These are phyloP conservation scores for Hyphopichia homilentoma DNA, from an alignment of 805 yeast genomes.

Conservation along the genomic window DNA sequence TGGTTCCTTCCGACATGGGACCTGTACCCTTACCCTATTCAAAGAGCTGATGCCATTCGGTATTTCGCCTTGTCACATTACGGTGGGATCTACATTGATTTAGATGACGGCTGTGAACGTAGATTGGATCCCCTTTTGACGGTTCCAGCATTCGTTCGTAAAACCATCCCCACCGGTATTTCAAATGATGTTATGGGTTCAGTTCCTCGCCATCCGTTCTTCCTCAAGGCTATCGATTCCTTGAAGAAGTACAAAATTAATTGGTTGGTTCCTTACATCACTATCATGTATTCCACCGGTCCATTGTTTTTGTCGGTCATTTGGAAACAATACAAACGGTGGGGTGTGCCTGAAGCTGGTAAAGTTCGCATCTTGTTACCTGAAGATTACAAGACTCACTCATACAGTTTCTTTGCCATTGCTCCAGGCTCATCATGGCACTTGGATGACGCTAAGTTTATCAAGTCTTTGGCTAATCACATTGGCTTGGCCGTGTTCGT, in stretches of 20 bases:
- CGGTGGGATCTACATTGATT: slow-evolving; percentile 88
- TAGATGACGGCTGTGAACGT: slow-evolving; percentile 85
- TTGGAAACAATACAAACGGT: slow-evolving; percentile 83
- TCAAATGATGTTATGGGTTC: slow-evolving; percentile 93
- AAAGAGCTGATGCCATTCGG: slow-evolving; percentile 87
- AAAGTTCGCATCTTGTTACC: slow-evolving; percentile 71
- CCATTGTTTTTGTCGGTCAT: slow-evolving; percentile 82
- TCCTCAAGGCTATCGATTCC: slow-evolving; percentile 62
- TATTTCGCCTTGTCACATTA: slow-evolving; percentile 79
- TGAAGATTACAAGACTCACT: slow-evolving; percentile 59
- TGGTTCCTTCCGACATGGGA: slow-evolving; percentile 86
- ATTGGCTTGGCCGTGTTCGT: slow-evolving; percentile 65
- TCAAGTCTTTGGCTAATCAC: slow-evolving; percentile 71
- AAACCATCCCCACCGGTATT: slow-evolving; percentile 86
- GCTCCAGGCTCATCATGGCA: slow-evolving; percentile 93
- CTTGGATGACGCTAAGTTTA: slow-evolving; percentile 76
- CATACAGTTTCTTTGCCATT: slow-evolving; percentile 66
- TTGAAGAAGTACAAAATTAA: slow-evolving; percentile 57
- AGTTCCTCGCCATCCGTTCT: slow-evolving; percentile 83
- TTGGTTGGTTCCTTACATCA: slow-evolving; percentile 83
- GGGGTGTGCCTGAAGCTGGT: slow-evolving; percentile 67
- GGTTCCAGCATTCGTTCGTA: slow-evolving; percentile 82
- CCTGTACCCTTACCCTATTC: slow-evolving; percentile 72
- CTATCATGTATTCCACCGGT: slow-evolving; percentile 92
- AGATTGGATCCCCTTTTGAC: slow-evolving; percentile 75